Evolutionary conservation across 441 rosid genomes (phyloP).

Genomic region (Adansonia grandidieri): DNA sequence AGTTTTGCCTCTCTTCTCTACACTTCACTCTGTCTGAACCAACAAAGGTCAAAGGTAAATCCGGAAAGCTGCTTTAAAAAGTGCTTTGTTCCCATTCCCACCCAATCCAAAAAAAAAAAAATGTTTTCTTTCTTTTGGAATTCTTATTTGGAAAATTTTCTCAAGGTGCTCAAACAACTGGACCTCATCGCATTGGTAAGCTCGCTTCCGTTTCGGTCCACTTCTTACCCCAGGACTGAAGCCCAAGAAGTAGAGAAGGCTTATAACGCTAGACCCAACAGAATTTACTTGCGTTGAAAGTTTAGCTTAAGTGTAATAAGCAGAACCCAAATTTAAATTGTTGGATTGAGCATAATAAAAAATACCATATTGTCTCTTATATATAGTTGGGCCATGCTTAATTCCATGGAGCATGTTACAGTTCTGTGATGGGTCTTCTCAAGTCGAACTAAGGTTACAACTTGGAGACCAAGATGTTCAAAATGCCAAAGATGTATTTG

Average conservation of each 20-base stretch:
- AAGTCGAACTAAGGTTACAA: too few species aligned
- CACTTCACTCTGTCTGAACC: background rate
- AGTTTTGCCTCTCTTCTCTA: background rate
- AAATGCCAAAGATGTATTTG: too few species aligned
- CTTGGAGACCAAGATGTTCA: too few species aligned
- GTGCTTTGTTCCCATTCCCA: background rate
- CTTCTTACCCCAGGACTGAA: background rate
- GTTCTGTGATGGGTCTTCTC: too few species aligned
- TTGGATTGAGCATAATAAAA: too few species aligned
- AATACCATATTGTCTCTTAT: too few species aligned
- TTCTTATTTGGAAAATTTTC: too few species aligned
- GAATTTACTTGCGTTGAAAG: background rate
- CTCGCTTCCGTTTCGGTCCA: background rate
- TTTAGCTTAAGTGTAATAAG: background rate
- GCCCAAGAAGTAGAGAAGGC: background rate
- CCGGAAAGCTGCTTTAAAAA: background rate
- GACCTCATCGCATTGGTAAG: background rate
- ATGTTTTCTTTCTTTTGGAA: background rate
- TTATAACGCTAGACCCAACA: background rate
- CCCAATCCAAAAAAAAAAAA: background rate
- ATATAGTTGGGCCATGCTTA: too few species aligned
- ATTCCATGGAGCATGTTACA: too few species aligned
- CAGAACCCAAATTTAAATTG: too few species aligned
- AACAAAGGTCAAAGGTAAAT: background rate
- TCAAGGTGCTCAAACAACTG: background rate